phyloP scores from a whole-genome alignment of 148 eudicot genomes.

The Hydrangea macrophylla region DNA sequence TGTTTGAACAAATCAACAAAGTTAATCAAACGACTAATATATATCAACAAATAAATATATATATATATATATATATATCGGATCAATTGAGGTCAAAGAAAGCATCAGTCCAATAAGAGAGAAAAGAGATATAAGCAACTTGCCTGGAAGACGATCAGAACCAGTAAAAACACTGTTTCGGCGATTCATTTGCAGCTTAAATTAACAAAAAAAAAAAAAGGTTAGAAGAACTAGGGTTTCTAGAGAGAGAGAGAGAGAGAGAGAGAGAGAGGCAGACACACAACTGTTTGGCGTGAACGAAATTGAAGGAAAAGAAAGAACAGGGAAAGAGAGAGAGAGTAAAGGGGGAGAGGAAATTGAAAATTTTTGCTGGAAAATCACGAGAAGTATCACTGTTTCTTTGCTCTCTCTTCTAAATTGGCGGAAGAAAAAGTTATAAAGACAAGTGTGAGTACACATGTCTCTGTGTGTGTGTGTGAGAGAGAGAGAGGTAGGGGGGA shows the following conservation, averaged over 20 bases:
- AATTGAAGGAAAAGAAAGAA: slow-evolving; percentile 4
- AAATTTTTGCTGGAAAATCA: slow-evolving; percentile 24
- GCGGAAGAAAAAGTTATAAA: slow-evolving; percentile 6
- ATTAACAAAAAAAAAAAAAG: neutral
- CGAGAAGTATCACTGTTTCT: slow-evolving; percentile 33
- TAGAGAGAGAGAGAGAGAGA: neutral
- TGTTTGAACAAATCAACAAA: neutral
- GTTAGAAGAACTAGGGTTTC: neutral
- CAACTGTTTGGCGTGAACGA: neutral
- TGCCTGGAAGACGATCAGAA: slow-evolving; percentile 4
- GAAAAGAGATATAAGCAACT: neutral
- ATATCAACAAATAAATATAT: neutral
- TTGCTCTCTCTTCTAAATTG: slow-evolving; percentile 17
- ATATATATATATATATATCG: neutral
- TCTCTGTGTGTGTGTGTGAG: neutral
- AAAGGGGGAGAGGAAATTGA: neutral
- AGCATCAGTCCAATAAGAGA: neutral
- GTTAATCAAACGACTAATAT: neutral
- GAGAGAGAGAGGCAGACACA: neutral
- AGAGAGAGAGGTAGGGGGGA: too few species aligned
- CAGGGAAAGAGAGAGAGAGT: slow-evolving; percentile 13
- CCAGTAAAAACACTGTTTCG: neutral
- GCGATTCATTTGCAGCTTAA: neutral
- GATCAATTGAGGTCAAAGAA: neutral
- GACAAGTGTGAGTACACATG: neutral